Conservation (phyloP, 1,284 basidiomycete genomes). For the Ceratobasidium theobromae region DNA sequence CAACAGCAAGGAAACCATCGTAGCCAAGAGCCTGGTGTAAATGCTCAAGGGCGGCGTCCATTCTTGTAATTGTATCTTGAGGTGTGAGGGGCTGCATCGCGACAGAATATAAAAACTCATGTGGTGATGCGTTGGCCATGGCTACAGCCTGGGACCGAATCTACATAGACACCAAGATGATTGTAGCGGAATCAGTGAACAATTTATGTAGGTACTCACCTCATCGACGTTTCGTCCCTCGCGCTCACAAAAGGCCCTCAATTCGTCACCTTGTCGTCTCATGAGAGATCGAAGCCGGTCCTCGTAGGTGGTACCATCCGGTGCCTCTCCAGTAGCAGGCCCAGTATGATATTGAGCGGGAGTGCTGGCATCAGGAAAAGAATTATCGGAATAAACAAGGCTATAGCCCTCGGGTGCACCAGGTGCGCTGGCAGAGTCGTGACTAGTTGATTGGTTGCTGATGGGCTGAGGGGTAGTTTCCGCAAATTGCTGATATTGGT, state of each 20-base stretch:
- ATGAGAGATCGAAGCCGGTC: slow-evolving; percentile 7
- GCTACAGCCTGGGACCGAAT: slow-evolving; percentile 27
- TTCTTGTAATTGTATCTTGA: slow-evolving; percentile 21
- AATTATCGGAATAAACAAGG: slow-evolving; percentile 6
- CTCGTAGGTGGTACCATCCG: slow-evolving; percentile 16
- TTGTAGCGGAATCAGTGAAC: not conserved
- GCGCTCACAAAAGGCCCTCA: slow-evolving; percentile 28
- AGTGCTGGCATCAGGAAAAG: not conserved
- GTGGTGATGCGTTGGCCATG: slow-evolving; percentile 18
- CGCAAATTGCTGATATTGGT: slow-evolving; percentile 26
- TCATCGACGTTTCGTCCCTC: slow-evolving; percentile 27
- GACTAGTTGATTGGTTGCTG: not conserved
- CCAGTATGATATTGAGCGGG: not conserved
- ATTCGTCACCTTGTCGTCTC: slow-evolving; percentile 26
- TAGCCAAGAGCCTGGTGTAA: slow-evolving; percentile 26
- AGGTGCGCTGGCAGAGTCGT: not conserved
- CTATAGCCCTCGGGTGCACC: slow-evolving; percentile 19
- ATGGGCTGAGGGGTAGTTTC: slow-evolving; percentile 4
- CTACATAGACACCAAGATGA: not conserved
- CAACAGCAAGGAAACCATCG: slow-evolving; percentile 27
- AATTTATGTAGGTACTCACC: not conserved
- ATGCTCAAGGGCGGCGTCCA: slow-evolving; percentile 27
- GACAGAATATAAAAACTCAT: slow-evolving; percentile 20
- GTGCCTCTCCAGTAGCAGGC: not conserved
- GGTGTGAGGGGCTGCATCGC: slow-evolving; percentile 9